These are phyloP conservation scores for Poterioochromonas sp. DNA, from an alignment of 352 stramenopile species.

Conservation along the genomic window DNA sequence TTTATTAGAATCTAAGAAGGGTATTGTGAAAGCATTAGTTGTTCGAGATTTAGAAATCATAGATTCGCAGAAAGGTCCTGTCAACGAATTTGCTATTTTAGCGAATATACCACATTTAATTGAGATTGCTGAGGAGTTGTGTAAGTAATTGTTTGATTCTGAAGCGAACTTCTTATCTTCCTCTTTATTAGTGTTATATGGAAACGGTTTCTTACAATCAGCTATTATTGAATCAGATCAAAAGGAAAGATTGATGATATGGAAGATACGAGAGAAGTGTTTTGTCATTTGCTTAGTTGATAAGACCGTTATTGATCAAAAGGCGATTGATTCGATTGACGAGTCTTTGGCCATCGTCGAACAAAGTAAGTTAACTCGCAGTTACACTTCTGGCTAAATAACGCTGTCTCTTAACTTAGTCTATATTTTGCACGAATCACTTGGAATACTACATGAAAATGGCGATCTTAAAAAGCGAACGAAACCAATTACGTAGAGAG, in stretches of 20 bases:
- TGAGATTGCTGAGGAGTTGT: constrained; percentile 69
- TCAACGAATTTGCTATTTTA: constrained; percentile 76
- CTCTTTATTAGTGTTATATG: constrained; percentile 59
- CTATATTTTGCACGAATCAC: no score
- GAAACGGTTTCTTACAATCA: constrained; percentile 60
- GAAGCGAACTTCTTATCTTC: neutral
- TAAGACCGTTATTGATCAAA: constrained; percentile 56
- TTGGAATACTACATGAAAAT: no score
- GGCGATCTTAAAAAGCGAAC: no score
- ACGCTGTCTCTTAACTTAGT: no score
- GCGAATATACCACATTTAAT: constrained; percentile 74
- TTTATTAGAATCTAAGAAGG: constrained; percentile 71
- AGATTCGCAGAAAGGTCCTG: constrained; percentile 56
- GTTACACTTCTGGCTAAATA: no score
- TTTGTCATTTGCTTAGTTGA: constrained; percentile 73
- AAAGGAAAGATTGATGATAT: constrained; percentile 71
- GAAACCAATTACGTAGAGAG: no score
- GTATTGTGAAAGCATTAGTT: constrained; percentile 74
- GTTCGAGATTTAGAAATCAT: constrained; percentile 60
- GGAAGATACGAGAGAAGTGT: constrained; percentile 57
- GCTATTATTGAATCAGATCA: constrained; percentile 72
- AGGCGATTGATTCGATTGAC: constrained; percentile 64
- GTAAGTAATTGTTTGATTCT: constrained; percentile 42
- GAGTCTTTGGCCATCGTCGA: constrained; percentile 64
- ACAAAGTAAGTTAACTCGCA: constrained; percentile 60